These are phyloP conservation scores for Epichloe uncinata DNA, from an alignment of 2,329 filamentous ascomycete species.

Conservation along the genomic window DNA sequence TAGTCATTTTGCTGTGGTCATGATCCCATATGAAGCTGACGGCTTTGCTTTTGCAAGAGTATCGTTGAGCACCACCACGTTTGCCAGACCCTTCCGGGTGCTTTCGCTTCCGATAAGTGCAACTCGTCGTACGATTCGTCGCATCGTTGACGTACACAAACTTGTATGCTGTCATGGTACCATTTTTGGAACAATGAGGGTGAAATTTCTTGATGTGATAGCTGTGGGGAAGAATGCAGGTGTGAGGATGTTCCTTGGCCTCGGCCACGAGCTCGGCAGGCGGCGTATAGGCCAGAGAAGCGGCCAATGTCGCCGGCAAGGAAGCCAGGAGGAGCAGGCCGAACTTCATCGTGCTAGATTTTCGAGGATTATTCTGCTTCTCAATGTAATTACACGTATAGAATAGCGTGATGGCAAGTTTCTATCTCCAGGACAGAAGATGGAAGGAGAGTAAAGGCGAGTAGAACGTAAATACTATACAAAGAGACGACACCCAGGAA, in stretches of 20 bases:
- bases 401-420: neutral
- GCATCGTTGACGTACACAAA: constrained; percentile 28
- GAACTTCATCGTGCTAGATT: constrained; percentile 6
- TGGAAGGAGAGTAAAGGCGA: neutral
- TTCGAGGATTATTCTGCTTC: neutral
- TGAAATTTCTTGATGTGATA: constrained; percentile 27
- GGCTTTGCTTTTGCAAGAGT: constrained; percentile 26
- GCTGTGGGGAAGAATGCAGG: constrained; percentile 24
- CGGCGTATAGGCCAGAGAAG: constrained; percentile 14
- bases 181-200: constrained; percentile 20
- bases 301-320: constrained; percentile 11
- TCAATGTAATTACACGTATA: neutral
- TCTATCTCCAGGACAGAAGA: constrained; percentile 1
- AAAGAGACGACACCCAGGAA: neutral
- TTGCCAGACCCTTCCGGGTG: constrained; percentile 17
- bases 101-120: constrained; percentile 30
- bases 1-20: constrained; percentile 18
- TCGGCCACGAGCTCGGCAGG: constrained; percentile 13
- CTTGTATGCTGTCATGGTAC: constrained; percentile 18
- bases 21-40: constrained; percentile 31
- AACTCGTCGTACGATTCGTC: constrained; percentile 28
- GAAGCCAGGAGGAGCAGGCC: constrained; percentile 3
- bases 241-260: constrained; percentile 12
- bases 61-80: constrained; percentile 20
- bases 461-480: neutral